These are phyloP conservation scores for Lomentospora prolificans DNA, from an alignment of 2,329 filamentous ascomycete genomes.

Conservation along the genomic window DNA sequence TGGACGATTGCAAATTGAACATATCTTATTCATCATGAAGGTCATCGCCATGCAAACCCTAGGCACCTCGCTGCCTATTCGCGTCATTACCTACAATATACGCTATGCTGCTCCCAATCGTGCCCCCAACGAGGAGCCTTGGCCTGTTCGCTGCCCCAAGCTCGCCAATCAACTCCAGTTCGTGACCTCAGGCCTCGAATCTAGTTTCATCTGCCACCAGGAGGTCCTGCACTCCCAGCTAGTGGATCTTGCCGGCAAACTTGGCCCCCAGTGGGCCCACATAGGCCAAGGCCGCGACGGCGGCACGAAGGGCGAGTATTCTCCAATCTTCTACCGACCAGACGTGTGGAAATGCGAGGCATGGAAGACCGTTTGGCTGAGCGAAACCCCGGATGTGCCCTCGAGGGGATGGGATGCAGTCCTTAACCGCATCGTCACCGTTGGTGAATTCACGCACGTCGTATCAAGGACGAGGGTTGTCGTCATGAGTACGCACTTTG, in stretches of 20 bases:
- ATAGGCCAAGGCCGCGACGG: conserved; percentile 61
- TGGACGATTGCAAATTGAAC: too few species aligned
- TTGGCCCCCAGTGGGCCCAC: conserved; percentile 48
- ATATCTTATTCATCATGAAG: conserved; percentile 4
- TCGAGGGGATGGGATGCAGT: conserved; percentile 64
- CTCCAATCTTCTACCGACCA: conserved; percentile 64
- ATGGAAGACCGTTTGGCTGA: conserved; percentile 65
- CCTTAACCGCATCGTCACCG: conserved; percentile 50
- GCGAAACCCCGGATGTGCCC: conserved; percentile 56
- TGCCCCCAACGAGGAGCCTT: conserved; percentile 46
- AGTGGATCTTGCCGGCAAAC: conserved; percentile 41
- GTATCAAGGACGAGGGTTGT: conserved; percentile 38
- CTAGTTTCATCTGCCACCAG: conserved; percentile 54
- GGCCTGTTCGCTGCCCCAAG: conserved; percentile 44
- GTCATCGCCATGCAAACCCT: conserved; percentile 8
- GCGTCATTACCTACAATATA: conserved; percentile 58
- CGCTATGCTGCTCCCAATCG: conserved; percentile 49
- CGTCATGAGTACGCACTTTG: conserved; percentile 62
- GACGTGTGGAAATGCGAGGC: conserved; percentile 48
- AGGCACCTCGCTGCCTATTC: conserved; percentile 17
- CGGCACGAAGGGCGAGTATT: conserved; percentile 61
- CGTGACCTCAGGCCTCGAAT: conserved; percentile 37
- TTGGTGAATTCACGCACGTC: conserved; percentile 41
- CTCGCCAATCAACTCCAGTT: conserved; percentile 49
- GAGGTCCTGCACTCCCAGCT: conserved; percentile 57